Conservation (phyloP, 1,139 yeast genomes). For the Yamadazyma epiphylla region DNA sequence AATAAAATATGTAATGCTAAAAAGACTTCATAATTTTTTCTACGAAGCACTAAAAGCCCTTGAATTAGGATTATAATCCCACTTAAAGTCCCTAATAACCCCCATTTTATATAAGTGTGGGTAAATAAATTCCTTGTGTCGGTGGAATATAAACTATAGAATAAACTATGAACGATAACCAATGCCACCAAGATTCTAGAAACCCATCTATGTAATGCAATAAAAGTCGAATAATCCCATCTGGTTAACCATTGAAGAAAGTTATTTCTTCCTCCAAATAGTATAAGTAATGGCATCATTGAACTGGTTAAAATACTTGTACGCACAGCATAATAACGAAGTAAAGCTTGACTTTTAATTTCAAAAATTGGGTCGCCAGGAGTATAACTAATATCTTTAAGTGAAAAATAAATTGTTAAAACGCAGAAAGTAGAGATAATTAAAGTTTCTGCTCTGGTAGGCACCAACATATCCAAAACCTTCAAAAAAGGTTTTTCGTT, state of each 20-base stretch:
- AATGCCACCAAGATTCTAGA: conserved; percentile 45
- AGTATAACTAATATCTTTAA: conserved; percentile 17
- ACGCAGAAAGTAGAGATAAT: conserved; percentile 45
- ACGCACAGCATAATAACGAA: conserved; percentile 48
- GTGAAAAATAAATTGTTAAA: conserved; percentile 37
- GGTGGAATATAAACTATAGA: conserved; percentile 20
- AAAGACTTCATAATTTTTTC: conserved; percentile 60
- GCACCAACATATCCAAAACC: conserved; percentile 41
- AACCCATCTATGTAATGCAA: conserved; percentile 58
- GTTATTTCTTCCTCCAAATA: conserved; percentile 64
- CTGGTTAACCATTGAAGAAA: conserved; percentile 54
- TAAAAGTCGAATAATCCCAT: conserved; percentile 57
- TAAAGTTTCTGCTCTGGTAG: conserved; percentile 61
- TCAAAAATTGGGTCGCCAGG: conserved; percentile 29
- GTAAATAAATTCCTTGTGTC: conserved; percentile 13
- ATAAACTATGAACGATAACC: conserved; percentile 35
- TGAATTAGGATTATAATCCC: conserved; percentile 38
- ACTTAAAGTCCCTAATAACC: conserved; percentile 41
- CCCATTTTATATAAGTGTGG: conserved; percentile 44
- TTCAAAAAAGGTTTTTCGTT: conserved; percentile 22
- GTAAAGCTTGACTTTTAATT: conserved; percentile 10
- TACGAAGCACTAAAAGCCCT: conserved; percentile 52
- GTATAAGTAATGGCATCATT: conserved; percentile 47
- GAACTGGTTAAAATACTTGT: conserved; percentile 55
- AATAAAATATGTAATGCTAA: conserved; percentile 55